Base-by-base conservation (phyloP, 2,329 filamentous ascomycete genomes). In the Microcera coccophila region DNA sequence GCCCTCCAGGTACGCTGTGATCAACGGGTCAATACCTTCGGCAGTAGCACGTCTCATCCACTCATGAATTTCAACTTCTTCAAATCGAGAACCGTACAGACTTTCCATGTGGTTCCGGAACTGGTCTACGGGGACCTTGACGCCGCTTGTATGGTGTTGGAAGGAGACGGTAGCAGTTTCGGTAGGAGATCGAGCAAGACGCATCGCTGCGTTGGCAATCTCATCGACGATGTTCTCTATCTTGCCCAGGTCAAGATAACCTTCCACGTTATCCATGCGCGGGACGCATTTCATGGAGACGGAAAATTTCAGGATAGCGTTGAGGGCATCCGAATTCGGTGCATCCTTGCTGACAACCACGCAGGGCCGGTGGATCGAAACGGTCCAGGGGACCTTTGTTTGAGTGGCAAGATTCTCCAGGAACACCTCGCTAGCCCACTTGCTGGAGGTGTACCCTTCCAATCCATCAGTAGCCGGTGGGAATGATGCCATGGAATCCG, bases 321-420 rank as follows among this genome's bases (percentile, higher is more conserved):
- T 48, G 5, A 50, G 28, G 3, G 47, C 47, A 12, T 50, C 45
- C 19, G 42, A 45, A 21, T 45, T 45, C 21, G 52, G 52, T 5
- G 52, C 52, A 9, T 42, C 38, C 24, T 53, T 45, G n/a, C 52
- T 45, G 17, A 51, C 42, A 16, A 54, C 20, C 8, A 48, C 50
- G 24, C 52, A 53, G 16, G 50, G 59, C 11, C 62, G 55, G 39
- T 64, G 59, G 5, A 65, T 54, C 5, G 39, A 38, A 4, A 62
- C 54, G 16, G n/a, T n/a, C n/a, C n/a, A n/a, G n/a, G n/a, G n/a
- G n/a, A n/a, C n/a, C n/a, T n/a, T n/a, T n/a, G n/a, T n/a, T n/a
- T n/a, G n/a, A n/a, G n/a, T n/a, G n/a, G n/a, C n/a, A n/a, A n/a
- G n/a, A n/a, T n/a, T n/a, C n/a, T n/a, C n/a, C n/a, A n/a, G n/a